phyloP scores from a whole-genome alignment of 352 stramenopile species.

The Blastocystis sp. region DNA sequence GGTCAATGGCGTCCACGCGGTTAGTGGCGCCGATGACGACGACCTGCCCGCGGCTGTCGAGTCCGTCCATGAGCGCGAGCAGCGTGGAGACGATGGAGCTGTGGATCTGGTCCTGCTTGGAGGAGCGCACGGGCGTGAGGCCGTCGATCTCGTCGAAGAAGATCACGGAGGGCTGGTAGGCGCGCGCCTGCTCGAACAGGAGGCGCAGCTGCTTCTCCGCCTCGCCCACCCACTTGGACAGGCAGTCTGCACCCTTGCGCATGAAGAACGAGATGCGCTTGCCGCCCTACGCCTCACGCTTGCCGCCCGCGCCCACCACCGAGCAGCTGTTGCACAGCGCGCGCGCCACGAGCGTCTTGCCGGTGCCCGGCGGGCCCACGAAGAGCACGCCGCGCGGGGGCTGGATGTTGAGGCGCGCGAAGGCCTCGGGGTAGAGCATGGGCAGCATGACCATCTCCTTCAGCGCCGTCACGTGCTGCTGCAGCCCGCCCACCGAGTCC shows the following conservation, averaged over 20 bases:
- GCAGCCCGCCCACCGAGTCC: constrained; percentile 81
- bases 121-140: constrained; percentile 83
- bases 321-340: constrained; percentile 83
- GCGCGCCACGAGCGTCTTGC: constrained; percentile 84
- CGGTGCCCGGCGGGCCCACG: constrained; percentile 82
- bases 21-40: constrained; percentile 97
- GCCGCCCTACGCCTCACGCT: constrained; percentile 70
- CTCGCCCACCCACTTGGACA: constrained; percentile 87
- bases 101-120: constrained; percentile 88
- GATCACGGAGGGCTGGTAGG: constrained; percentile 85
- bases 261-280: constrained; percentile 87
- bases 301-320: constrained; percentile 60
- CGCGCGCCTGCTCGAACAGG: constrained; percentile 81
- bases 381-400: constrained; percentile 83
- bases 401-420: constrained; percentile 81
- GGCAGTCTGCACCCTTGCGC: constrained; percentile 84
- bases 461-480: constrained; percentile 81
- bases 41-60: constrained; percentile 76
- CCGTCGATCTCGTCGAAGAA: constrained; percentile 91
- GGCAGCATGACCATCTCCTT: constrained; percentile 90
- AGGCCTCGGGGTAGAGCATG: constrained; percentile 86
- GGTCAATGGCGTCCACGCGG: constrained; percentile 88
- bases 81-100: constrained; percentile 86
- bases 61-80: constrained; percentile 85
- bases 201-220: constrained; percentile 83